phyloP scores from a whole-genome alignment of 83 land plant species.

The Picea engelmannii region DNA sequence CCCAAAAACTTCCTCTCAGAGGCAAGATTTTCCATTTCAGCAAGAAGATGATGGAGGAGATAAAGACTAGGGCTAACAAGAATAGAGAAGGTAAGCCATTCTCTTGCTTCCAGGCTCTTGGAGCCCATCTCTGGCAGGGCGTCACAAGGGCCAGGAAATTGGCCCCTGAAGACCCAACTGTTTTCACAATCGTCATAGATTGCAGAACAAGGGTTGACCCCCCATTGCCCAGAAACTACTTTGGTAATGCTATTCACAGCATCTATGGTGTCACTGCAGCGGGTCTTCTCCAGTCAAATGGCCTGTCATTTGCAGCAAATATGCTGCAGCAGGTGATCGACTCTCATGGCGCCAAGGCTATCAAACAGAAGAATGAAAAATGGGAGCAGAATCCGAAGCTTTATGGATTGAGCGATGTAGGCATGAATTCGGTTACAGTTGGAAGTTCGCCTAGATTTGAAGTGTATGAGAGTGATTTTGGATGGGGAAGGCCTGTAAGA shows the following conservation, averaged over 20 bases:
- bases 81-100: constrained; percentile 28
- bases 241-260: constrained; percentile 24
- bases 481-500: constrained; percentile 47
- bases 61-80: constrained; percentile 50
- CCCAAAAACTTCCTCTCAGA: constrained; percentile 15
- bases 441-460: constrained; percentile 76
- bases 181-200: constrained; percentile 17
- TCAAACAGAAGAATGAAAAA: constrained; percentile 31
- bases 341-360: constrained; percentile 24
- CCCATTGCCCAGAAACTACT: constrained; percentile 45
- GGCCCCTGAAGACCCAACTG: constrained; percentile 49
- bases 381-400: constrained; percentile 56
- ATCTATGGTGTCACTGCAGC: constrained; percentile 54
- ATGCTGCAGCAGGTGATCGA: constrained; percentile 19
- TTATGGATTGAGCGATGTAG: constrained; percentile 59
- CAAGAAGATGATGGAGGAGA: constrained; percentile 8
- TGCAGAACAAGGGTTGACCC: constrained; percentile 55
- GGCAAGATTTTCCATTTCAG: constrained; percentile 43
- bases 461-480: constrained; percentile 73
- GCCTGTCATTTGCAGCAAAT: constrained; percentile 39
- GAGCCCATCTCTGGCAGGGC: constrained; percentile 54
- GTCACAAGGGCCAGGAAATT: constrained; percentile 46
- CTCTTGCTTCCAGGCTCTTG: constrained; percentile 10
- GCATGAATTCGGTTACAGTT: constrained; percentile 60
- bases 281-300: constrained; percentile 32